phyloP scores from a whole-genome alignment of 306 rosid genomes.

The Medicago lupulina region DNA sequence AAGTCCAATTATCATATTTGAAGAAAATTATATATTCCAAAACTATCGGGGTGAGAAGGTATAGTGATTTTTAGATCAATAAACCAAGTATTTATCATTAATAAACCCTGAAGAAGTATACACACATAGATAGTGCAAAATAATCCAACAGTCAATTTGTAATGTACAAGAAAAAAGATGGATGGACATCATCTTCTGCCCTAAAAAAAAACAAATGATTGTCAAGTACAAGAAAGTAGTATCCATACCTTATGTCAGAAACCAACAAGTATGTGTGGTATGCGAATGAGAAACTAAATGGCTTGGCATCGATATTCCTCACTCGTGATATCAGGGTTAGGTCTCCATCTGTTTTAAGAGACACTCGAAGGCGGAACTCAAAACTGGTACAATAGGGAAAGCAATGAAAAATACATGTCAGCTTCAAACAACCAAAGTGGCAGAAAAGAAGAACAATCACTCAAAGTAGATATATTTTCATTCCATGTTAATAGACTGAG shows the following conservation, averaged over 20 bases:
- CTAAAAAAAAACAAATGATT: not conserved
- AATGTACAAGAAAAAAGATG: too few species aligned
- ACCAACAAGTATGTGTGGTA: conserved; percentile 82
- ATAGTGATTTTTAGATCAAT: too few species aligned
- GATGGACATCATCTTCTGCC: too few species aligned
- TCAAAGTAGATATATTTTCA: too few species aligned
- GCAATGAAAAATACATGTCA: not conserved
- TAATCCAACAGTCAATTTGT: not conserved
- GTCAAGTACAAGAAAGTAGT: conserved; percentile 30
- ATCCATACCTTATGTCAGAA: conserved; percentile 83
- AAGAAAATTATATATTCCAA: too few species aligned
- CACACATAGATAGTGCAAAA: not conserved
- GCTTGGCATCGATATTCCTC: conserved; percentile 78
- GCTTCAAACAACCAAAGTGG: too few species aligned
- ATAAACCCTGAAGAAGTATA: too few species aligned
- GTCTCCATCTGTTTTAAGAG: conserved; percentile 67
- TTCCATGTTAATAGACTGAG: too few species aligned
- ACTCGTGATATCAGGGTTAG: conserved; percentile 72
- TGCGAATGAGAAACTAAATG: conserved; percentile 84
- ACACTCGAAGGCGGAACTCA: conserved; percentile 84
- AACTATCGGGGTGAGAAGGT: too few species aligned
- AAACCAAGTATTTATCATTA: too few species aligned
- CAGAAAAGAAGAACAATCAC: too few species aligned
- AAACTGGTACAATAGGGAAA: conserved; percentile 58
- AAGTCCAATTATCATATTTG: not conserved